Evolutionary conservation across 148 eudicot species (phyloP).

Genomic region (Amaranthus palmeri): DNA sequence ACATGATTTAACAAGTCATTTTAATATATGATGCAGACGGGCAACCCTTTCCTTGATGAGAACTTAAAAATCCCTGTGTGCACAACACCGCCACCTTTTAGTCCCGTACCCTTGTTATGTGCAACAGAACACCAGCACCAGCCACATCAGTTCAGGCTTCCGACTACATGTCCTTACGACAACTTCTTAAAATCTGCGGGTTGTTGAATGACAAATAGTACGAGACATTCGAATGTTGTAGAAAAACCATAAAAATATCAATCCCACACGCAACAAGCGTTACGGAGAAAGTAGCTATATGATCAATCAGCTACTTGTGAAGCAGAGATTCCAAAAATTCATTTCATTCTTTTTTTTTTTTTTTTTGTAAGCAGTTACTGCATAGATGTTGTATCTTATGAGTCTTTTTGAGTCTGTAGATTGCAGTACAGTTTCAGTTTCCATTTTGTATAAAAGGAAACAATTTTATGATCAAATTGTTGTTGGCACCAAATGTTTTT

Average conservation of each 20-base stretch:
- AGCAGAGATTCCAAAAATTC: slow-evolving; percentile 23
- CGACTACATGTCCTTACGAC: slow-evolving; percentile 72
- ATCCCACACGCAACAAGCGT: not conserved
- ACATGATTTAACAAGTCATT: no score
- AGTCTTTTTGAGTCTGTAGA: slow-evolving; percentile 10
- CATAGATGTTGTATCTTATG: slow-evolving; percentile 12
- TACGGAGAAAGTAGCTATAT: not conserved
- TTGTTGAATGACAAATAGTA: slow-evolving; percentile 28
- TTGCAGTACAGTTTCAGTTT: not conserved
- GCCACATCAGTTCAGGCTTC: slow-evolving; percentile 50
- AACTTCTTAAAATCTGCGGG: slow-evolving; percentile 79
- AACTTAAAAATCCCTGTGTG: slow-evolving; percentile 13
- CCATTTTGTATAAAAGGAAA: slow-evolving; percentile 3
- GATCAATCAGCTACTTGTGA: slow-evolving; percentile 19
- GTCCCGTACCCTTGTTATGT: slow-evolving; percentile 29
- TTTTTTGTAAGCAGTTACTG: not conserved
- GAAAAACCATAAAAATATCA: not conserved
- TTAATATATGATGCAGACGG: slow-evolving; percentile 32
- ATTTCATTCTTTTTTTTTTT: slow-evolving; percentile 22
- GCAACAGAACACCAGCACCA: slow-evolving; percentile 47
- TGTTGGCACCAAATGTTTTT: not conserved
- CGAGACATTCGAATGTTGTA: not conserved
- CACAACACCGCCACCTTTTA: slow-evolving; percentile 17
- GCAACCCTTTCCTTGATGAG: slow-evolving; percentile 47
- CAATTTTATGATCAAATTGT: not conserved